Evolutionary conservation across 371 early-diverging fungal species (phyloP), one percentile per base, ranked within the genome.

Genomic region (Mortierella sp.): DNA sequence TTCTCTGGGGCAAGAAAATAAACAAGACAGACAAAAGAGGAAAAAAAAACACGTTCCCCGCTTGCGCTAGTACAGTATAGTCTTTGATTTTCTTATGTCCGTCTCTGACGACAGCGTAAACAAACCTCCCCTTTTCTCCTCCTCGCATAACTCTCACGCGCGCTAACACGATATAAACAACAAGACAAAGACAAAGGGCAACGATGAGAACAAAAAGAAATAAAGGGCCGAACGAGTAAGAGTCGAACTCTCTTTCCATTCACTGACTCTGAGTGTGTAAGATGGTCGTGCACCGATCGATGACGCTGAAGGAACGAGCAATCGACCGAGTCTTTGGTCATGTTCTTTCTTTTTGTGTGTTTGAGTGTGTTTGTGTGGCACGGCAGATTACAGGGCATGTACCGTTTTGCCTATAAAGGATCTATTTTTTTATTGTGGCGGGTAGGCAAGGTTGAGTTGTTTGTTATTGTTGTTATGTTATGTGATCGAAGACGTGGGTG

Each of bases 271-370:
- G 57, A 9, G 3, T 57, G 11, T 28, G 3, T 28, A 59, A 14
- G 19, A 19, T 34, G 61, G 34, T 61, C 61, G 61, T 61, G 61
- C 61, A 19, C 67, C 67, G 67, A 64, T 64, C 67, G 67, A 67
- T 67, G 67, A 67, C 43, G 37, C 19, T 9, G 5, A n/a, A 28
- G 28, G 1, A 57, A 28, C 67, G 24, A 67, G 14, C 24, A 67
- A 40, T 67, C 67, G 67, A 40, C 67, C 40, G 24, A 67, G 10
- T 24, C 40, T 37, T 0, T 67, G 67, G 67, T 67, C 4, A 50
- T 50, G 14, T 50, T 50, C 43, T 61, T 14, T 13, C 13, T 54
- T 24, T 24, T 54, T n/a, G 11, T 28, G 9, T 54, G 3, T n/a
- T 57, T 57, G 57, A 5, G 28, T 28, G 26, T 11, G 5, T 14